Base-by-base conservation (phyloP, 2,329 filamentous ascomycete genomes). In the Alternaria gansuensis region DNA sequence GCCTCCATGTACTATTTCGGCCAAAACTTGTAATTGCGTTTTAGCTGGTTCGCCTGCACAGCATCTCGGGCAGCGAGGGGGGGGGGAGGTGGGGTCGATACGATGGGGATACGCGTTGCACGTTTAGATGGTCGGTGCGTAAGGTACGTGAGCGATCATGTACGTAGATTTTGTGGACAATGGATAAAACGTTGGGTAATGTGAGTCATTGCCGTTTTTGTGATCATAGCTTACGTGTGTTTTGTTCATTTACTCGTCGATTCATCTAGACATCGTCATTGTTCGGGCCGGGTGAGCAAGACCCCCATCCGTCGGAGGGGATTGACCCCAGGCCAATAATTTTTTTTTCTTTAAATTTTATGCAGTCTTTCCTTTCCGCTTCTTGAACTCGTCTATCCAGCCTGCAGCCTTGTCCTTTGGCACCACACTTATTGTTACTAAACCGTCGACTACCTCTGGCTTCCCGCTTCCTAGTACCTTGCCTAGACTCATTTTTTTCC, bases 301-400 rank as follows among this genome's bases (percentile, higher is more conserved):
- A 14, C 44, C 21, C 23, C n/a, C 17, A 17, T 17, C 17, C 17
- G 17, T 17, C 17, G 17, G 17, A 2, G 17, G 17, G 17, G 17
- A 17, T 17, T 23, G 23, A 14, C 44, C 21, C 23, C n/a, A 10
- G 23, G 14, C 21, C 31, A 33, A 36, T 23, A 17, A 17, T 17
- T 17, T 17, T 17, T 17, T 17, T 17, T 17, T 17, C 17, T 17
- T 17, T 17, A 17, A 17, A 17, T 17, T 17, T 41, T 45, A 62
- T 24, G 51, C 39, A 21, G 57, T 54, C 28, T 65, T 71, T 5
- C 69, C 68, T 48, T 59, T 91, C 75, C 91, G 88, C 70, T 82
- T 84, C 82, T 97, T 98, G 76, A 93, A 93, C 68, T 95, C 90
- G 63, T 86, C 85, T 34, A 97, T 88, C 89, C 93, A 99, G n/a